Conservation (phyloP, 2,329 filamentous ascomycete species). For the Dendrostoma leiphaemia region DNA sequence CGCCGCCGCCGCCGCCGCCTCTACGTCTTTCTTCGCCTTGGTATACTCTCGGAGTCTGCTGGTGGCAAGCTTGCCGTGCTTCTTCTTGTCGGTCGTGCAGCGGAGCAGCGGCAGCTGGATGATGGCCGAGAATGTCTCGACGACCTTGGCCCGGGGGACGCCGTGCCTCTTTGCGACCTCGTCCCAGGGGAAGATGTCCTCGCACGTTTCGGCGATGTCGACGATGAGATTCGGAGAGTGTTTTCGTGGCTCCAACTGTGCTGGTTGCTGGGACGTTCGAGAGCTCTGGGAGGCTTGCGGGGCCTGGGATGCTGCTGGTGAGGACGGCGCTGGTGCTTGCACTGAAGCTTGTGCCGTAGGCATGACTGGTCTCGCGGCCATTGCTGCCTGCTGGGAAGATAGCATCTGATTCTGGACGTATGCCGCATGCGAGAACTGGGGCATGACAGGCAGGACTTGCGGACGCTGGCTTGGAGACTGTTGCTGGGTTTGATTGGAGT, state of each 20-base stretch:
- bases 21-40: conserved; percentile 33
- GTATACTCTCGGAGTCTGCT: conserved; percentile 41
- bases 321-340: background rate
- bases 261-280: background rate
- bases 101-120: conserved; percentile 47
- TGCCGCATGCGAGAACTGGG: background rate
- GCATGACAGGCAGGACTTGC: background rate
- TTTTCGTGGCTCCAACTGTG: conserved; percentile 30
- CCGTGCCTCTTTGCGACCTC: conserved; percentile 44
- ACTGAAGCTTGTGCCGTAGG: background rate
- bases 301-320: conserved; percentile 12
- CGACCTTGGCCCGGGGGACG: conserved; percentile 40
- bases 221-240: conserved; percentile 39
- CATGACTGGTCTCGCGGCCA: background rate
- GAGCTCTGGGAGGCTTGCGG: conserved; percentile 12
- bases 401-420: background rate
- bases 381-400: background rate
- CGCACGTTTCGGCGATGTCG: conserved; percentile 48
- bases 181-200: conserved; percentile 44
- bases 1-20: background rate
- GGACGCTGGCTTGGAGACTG: background rate
- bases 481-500: background rate
- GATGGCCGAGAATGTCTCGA: conserved; percentile 46
- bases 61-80: conserved; percentile 39
- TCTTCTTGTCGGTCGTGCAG: conserved; percentile 41